Conservation (phyloP, 345 rosid species). For the Eucalyptus paniculata region DNA sequence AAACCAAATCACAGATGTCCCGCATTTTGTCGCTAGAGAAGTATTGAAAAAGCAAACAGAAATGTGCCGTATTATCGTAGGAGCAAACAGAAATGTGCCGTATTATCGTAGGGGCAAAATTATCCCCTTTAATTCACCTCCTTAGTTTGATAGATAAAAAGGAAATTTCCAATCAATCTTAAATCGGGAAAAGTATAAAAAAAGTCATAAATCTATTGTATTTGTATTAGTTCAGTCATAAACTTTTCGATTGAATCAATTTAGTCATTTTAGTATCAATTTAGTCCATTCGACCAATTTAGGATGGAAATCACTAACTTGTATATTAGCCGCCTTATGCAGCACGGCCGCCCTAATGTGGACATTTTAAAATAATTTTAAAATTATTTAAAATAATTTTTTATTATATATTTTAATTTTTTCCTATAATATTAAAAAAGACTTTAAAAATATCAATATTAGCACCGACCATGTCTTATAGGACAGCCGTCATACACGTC, state of each 20-base stretch:
- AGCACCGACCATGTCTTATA: too few relatives aligned
- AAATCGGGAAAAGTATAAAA: too few relatives aligned
- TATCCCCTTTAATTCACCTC: background rate
- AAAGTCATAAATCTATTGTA: too few relatives aligned
- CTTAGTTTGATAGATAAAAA: background rate
- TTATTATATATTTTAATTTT: too few relatives aligned
- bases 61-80: background rate
- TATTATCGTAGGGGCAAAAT: background rate
- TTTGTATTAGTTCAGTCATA: fast-evolving
- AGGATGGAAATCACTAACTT: fast-evolving
- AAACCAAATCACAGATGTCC: background rate
- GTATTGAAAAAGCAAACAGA: background rate
- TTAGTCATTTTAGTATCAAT: too few relatives aligned
- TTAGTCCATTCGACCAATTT: too few relatives aligned
- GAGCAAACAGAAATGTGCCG: background rate
- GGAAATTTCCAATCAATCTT: background rate
- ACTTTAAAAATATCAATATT: too few relatives aligned
- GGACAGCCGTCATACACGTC: fast-evolving
- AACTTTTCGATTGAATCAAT: too few relatives aligned
- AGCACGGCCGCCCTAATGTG: fast-evolving
- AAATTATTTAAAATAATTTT: too few relatives aligned
- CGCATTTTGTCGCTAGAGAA: background rate
- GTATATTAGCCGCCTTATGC: too few relatives aligned
- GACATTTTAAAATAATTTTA: too few relatives aligned
- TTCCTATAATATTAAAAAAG: too few relatives aligned